These are phyloP conservation scores for Acanthamoeba pearcei DNA, from an alignment of 208 protist genomes.

Conservation along the genomic window DNA sequence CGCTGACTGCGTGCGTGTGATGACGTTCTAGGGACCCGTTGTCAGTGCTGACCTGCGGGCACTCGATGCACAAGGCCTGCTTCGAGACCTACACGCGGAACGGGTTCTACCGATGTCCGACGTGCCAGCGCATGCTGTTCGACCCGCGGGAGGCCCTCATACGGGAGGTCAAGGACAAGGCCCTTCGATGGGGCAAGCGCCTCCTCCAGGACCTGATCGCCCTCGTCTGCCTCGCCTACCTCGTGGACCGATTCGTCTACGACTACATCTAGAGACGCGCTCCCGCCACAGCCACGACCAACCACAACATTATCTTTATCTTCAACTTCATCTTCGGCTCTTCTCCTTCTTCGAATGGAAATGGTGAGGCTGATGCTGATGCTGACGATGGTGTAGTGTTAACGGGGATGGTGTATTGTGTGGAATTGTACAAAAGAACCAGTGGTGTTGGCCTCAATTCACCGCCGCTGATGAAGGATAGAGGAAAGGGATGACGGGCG, in stretches of 20 bases:
- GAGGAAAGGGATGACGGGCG: not conserved
- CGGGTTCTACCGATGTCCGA: conserved; percentile 60
- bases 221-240: not conserved
- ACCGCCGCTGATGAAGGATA: not conserved
- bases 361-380: not conserved
- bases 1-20: not conserved
- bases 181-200: not conserved
- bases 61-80: conserved; percentile 62
- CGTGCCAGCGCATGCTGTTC: conserved; percentile 26
- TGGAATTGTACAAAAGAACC: conserved; percentile 26
- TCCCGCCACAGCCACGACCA: too few relatives aligned
- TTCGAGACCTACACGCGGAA: conserved; percentile 20
- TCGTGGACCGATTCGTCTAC: conserved; percentile 2
- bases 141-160: conserved; percentile 43
- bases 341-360: too few relatives aligned
- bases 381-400: not conserved
- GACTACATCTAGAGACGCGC: not conserved
- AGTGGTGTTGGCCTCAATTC: not conserved
- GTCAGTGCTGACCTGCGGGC: conserved; percentile 51
- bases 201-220: not conserved
- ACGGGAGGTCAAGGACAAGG: not conserved
- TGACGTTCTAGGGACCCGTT: not conserved
- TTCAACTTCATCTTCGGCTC: too few relatives aligned
- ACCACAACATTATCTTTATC: not conserved
- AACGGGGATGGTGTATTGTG: not conserved